Base-by-base conservation (phyloP, 371 early-diverging fungal species). In the Mortierella sp. region DNA sequence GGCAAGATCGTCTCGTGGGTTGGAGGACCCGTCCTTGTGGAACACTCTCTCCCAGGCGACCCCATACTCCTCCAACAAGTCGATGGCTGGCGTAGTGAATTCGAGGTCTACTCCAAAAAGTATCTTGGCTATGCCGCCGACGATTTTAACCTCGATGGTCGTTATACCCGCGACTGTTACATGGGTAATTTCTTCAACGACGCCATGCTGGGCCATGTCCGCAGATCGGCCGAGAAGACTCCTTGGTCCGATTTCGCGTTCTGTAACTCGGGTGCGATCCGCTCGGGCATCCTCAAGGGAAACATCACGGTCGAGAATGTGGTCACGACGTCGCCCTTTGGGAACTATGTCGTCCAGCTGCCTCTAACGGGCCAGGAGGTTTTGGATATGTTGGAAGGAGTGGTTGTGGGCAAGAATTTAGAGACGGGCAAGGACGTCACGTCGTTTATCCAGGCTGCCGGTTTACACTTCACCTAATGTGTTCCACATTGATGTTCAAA, bases 1-100 rank as follows among this genome's bases (percentile, higher is more conserved):
- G 89, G 88, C 37, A 81, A 88, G 52, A 48, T 90, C 34, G 72
- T 83, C 34, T 63, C 52, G 41, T 85, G 79, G 77, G 72, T 26
- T 0, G 95, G 95, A 22, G 76, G 71, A 0, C 90, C 93, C 0
- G 87, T 94, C 41, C 86, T 86, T 8, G 82, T 93, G 14, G 86
- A 88, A 39, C 67, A 87, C 43, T 71, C 70, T 11, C 80, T 91
- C 31, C 53, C 84, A 43, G 76, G 84, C 41, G 89, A 93, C 79
- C 43, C 66, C 7, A 76, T 58, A 4, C 71, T 88, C 5, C 14
- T 45, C 0, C 43, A 68, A 2, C 58, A 79, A 7, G 79, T 93
- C 43, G 73, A 73, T 63, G 79, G 88, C 45, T 92, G 88, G 87
- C 85, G 88, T 2, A 39, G 61, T 34, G 68, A 83, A 6, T 91